These are phyloP conservation scores for Chrysanthemum makinoi DNA, from an alignment of 129 eudicot species.

Conservation along the genomic window DNA sequence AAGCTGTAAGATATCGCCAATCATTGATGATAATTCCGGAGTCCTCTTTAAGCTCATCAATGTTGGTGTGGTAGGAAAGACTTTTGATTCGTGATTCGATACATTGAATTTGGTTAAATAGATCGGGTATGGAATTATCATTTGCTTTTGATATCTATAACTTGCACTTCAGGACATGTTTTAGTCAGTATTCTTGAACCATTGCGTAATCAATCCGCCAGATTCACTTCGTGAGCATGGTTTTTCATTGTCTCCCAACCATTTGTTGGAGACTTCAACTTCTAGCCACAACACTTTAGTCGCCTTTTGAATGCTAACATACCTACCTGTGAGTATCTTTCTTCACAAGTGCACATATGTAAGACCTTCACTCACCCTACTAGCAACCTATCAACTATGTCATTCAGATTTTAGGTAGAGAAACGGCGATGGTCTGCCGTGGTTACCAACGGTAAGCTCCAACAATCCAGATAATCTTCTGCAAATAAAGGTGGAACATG, in stretches of 20 bases:
- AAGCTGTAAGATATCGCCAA: constrained; percentile 31
- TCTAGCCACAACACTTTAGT: constrained; percentile 22
- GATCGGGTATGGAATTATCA: neutral
- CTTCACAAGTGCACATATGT: constrained; percentile 24
- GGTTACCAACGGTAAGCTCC: constrained; percentile 27
- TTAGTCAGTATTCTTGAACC: neutral
- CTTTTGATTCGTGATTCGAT: constrained; percentile 25
- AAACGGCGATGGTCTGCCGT: constrained; percentile 20
- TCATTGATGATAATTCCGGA: constrained; percentile 23
- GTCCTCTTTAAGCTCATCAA: neutral
- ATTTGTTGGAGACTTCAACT: constrained; percentile 17
- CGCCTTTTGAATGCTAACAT: neutral
- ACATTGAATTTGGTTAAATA: constrained; percentile 40
- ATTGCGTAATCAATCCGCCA: neutral
- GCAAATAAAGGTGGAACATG: constrained; percentile 5
- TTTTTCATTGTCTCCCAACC: constrained; percentile 1
- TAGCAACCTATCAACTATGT: constrained; percentile 4
- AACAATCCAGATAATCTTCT: constrained; percentile 13
- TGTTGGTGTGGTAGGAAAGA: neutral
- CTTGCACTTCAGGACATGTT: neutral
- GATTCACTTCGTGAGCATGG: neutral
- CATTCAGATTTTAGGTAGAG: constrained; percentile 20
- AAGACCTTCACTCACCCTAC: constrained; percentile 30
- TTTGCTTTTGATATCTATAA: neutral
- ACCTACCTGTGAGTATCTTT: neutral